These are phyloP conservation scores for Comarum palustre DNA, from an alignment of 306 rosid genomes.

Conservation along the genomic window DNA sequence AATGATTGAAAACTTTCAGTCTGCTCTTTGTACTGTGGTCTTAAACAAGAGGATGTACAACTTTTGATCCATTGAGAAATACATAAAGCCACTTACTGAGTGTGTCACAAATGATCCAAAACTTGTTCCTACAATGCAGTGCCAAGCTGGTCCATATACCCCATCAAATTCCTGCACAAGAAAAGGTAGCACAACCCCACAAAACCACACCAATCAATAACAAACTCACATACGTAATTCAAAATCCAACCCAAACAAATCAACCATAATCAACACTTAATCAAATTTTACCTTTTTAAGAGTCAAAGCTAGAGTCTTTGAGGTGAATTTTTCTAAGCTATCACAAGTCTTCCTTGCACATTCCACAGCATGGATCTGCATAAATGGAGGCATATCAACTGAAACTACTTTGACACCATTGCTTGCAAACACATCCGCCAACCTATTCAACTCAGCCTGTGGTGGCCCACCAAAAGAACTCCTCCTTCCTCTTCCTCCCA, in stretches of 20 bases:
- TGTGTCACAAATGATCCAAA: conserved; percentile 98
- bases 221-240: conserved; percentile 18
- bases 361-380: conserved; percentile 97
- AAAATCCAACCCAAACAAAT: conserved; percentile 1
- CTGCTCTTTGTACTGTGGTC: conserved; percentile 87
- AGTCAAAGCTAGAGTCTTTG: conserved; percentile 79
- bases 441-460: conserved; percentile 35
- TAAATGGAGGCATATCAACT: conserved; percentile 92
- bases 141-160: conserved; percentile 98
- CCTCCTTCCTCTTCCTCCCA: conserved; percentile 52
- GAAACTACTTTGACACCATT: conserved; percentile 76
- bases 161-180: conserved; percentile 89
- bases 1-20: conserved; percentile 33
- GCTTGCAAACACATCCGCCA: conserved; percentile 60
- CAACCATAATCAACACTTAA: background rate
- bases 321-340: conserved; percentile 89
- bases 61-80: conserved; percentile 91
- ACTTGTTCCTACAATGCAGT: conserved; percentile 90
- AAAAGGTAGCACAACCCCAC: conserved; percentile 10
- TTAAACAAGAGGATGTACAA: conserved; percentile 81
- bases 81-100: conserved; percentile 86
- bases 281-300: conserved; percentile 64
- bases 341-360: conserved; percentile 74
- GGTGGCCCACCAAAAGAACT: conserved; percentile 51
- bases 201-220: conserved; percentile 34